Conservation (phyloP, 768 basidiomycete species). For the Suillus brevipes region DNA sequence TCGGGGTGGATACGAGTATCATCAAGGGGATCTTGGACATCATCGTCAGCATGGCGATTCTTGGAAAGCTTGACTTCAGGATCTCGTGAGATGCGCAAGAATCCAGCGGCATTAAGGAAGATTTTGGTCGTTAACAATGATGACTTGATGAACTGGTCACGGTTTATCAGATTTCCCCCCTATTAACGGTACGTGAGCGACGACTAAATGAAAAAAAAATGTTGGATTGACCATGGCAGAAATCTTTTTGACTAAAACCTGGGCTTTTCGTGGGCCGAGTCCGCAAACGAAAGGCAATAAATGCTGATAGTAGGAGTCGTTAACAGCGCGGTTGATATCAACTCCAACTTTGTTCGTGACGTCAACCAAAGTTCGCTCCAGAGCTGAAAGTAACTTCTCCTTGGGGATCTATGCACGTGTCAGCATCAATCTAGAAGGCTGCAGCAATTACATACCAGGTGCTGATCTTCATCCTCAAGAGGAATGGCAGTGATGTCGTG, state of each 20-base stretch:
- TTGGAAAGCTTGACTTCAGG: conserved; percentile 60
- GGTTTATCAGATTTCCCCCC: conserved; percentile 87
- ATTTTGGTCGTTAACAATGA: conserved; percentile 81
- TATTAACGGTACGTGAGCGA: conserved; percentile 31
- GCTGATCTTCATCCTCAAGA: conserved; percentile 84
- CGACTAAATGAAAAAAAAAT: background rate
- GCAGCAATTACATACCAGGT: conserved; percentile 55
- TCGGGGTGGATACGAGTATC: conserved; percentile 95
- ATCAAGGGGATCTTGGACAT: conserved; percentile 86
- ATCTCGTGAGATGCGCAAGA: conserved; percentile 83
- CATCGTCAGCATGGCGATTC: conserved; percentile 59
- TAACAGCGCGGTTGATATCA: conserved; percentile 91
- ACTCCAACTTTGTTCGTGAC: conserved; percentile 91
- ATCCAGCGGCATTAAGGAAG: conserved; percentile 91
- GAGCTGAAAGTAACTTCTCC: conserved; percentile 77
- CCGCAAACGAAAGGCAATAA: conserved; percentile 91
- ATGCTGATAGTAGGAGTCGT: conserved; percentile 84
- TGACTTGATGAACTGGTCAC: conserved; percentile 84
- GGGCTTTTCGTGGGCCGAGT: conserved; percentile 92
- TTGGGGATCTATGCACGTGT: conserved; percentile 63
- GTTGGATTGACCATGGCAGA: conserved; percentile 58
- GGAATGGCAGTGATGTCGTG: conserved; percentile 79
- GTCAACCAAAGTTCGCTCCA: conserved; percentile 89
- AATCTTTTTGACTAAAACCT: conserved; percentile 80
- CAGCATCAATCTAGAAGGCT: conserved; percentile 5